Evolutionary conservation across 1,284 basidiomycete genomes (phyloP), one percentile per base, ranked within the genome.

Genomic region (Inonotus hispidus): DNA sequence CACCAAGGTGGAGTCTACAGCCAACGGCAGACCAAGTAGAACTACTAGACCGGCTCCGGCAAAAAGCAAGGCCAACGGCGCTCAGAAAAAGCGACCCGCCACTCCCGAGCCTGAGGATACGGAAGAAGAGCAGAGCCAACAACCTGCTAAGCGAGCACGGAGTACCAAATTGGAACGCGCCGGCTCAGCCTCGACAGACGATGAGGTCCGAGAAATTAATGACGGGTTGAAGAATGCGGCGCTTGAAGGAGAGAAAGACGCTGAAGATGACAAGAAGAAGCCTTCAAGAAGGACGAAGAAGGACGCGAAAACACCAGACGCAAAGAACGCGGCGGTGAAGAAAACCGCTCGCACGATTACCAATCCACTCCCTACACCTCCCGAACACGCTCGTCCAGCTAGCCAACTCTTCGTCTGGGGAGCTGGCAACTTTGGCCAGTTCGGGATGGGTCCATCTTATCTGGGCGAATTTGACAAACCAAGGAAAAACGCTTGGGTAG

Each of bases 351-450:
- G 61, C 67, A 45, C 62, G 55, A 61, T 73, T 62, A 68, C 86
- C 67, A 88, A 87, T 65, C 72, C 82, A 3, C 75, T 88, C 1
- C 86, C 85, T 11, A 73, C 75, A 13, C 77, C 82, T 29, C 78
- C 80, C 11, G 68, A 73, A 53, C 80, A 79, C 57, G 64, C 74
- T 23, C 78, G 85, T 53, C 87, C 87, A 19, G 74, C 82, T 38
- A 78, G 83, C 23, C 78, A 84, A 46, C 75, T 93, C n/a, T 93
- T 93, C 65, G 85, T 84, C 2, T 95, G 90, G 83, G 93, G 93
- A 7, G 81, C 85, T 14, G 93, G 92, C 21, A 92, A 93, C 72
- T 90, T 90, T 75, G 93, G 92, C 47, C 93, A 95, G 71, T 88
- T 95, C 68, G 93, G 93, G 19, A 81, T 92, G 74, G 93, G 93